These are phyloP conservation scores for Thoreauomyces humboldtii DNA, from an alignment of 192 early-diverging fungal species.

Conservation along the genomic window DNA sequence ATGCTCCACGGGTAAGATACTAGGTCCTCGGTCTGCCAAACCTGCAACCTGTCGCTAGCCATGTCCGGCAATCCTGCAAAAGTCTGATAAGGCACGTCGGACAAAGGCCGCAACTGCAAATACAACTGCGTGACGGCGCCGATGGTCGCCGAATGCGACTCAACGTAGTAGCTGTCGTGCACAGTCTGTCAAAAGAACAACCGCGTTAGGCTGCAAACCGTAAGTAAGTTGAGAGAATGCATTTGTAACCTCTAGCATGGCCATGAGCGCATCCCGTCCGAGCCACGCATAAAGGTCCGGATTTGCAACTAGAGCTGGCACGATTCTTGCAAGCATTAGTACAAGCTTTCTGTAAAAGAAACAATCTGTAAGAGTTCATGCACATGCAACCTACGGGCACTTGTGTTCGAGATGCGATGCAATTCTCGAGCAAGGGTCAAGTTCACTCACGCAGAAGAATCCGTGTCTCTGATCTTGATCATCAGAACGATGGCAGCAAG, in stretches of 20 bases:
- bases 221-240: constrained; percentile 3
- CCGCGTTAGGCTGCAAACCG: not conserved
- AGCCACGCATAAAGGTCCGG: constrained; percentile 19
- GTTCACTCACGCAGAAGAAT: no score
- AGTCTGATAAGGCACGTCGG: constrained; percentile 27
- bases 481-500: constrained; percentile 12
- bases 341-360: not conserved
- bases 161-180: constrained; percentile 40
- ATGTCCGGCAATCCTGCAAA: constrained; percentile 34
- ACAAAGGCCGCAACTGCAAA: constrained; percentile 16
- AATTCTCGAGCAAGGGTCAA: no score
- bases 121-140: constrained; percentile 34
- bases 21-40: no score
- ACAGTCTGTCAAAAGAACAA: no score
- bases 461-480: constrained; percentile 25
- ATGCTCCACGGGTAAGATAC: no score
- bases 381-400: no score
- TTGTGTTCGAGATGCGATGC: no score
- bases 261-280: constrained; percentile 16
- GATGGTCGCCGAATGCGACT: constrained; percentile 32
- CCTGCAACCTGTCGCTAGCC: no score
- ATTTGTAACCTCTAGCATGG: constrained; percentile 22
- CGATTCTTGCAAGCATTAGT: not conserved
- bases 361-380: no score
- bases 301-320: constrained; percentile 5